phyloP scores from a whole-genome alignment of 2,329 filamentous ascomycete genomes.

The Diaporthe sp. region DNA sequence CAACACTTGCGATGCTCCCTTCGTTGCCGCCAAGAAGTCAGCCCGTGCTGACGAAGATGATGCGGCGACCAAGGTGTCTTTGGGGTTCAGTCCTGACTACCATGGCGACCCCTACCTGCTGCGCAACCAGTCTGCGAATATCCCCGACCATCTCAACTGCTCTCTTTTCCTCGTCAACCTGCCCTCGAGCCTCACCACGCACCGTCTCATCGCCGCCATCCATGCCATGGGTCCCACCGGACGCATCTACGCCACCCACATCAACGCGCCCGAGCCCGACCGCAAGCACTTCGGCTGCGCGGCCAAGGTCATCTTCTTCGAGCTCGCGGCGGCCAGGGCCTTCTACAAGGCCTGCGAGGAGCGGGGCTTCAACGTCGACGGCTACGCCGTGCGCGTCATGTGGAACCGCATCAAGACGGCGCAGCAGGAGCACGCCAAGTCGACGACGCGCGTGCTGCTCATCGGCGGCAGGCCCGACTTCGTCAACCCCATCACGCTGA shows the following conservation, averaged over 20 bases:
- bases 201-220: slow-evolving; percentile 60
- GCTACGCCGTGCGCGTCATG: slow-evolving; percentile 54
- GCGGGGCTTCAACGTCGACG: slow-evolving; percentile 54
- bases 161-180: slow-evolving; percentile 67
- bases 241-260: slow-evolving; percentile 64
- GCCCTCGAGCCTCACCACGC: slow-evolving; percentile 57
- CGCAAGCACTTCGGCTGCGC: slow-evolving; percentile 55
- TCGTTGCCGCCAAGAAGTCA: not conserved
- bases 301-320: slow-evolving; percentile 65
- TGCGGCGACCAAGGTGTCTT: not conserved
- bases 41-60: not conserved
- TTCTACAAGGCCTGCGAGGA: slow-evolving; percentile 46
- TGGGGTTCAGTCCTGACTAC: slow-evolving; percentile 54
- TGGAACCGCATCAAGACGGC: slow-evolving; percentile 64
- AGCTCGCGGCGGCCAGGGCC: slow-evolving; percentile 53
- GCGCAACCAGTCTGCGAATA: slow-evolving; percentile 56
- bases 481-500: slow-evolving; percentile 58
- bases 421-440: slow-evolving; percentile 47
- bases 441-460: slow-evolving; percentile 61
- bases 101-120: slow-evolving; percentile 52
- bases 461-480: slow-evolving; percentile 60
- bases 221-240: slow-evolving; percentile 61
- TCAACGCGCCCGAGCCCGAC: slow-evolving; percentile 61
- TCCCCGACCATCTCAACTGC: slow-evolving; percentile 60
- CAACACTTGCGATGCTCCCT: not conserved